These are phyloP conservation scores for Monosporascus sp. DNA, from an alignment of 2,329 filamentous ascomycete species.

Conservation along the genomic window DNA sequence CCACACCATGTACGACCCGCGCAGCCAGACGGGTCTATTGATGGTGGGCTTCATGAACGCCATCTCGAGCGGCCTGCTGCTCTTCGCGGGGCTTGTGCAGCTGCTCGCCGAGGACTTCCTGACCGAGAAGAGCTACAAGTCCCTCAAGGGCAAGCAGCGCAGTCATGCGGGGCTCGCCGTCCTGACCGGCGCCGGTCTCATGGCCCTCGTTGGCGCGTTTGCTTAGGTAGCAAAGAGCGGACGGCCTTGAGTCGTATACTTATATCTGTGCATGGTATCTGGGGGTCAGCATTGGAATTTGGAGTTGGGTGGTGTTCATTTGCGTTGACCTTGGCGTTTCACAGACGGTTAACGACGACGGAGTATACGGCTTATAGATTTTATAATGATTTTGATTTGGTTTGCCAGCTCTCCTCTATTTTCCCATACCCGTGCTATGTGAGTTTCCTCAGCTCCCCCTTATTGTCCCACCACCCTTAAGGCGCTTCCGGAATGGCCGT, in stretches of 20 bases:
- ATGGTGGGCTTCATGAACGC: slow-evolving; percentile 88
- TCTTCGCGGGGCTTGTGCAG: slow-evolving; percentile 81
- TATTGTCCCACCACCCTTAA: slow-evolving; percentile 1
- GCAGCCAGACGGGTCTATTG: slow-evolving; percentile 67
- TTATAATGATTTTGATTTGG: neutral
- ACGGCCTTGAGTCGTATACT: slow-evolving; percentile 1
- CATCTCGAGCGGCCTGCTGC: slow-evolving; percentile 70
- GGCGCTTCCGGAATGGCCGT: slow-evolving; percentile 29
- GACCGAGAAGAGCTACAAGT: slow-evolving; percentile 67
- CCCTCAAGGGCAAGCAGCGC: slow-evolving; percentile 56
- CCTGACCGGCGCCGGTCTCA: slow-evolving; percentile 57
- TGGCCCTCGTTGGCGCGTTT: slow-evolving; percentile 70
- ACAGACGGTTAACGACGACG: neutral
- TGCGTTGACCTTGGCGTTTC: neutral
- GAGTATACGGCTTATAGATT: neutral
- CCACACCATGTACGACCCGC: slow-evolving; percentile 75
- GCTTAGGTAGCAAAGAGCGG: slow-evolving; percentile 37
- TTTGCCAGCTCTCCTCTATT: neutral
- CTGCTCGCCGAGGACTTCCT: slow-evolving; percentile 80
- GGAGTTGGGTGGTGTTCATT: neutral
- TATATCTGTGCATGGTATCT: neutral
- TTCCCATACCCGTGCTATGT: too few relatives aligned
- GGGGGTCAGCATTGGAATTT: neutral
- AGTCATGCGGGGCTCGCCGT: slow-evolving; percentile 60
- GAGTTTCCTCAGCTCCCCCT: too few relatives aligned